Base-by-base conservation (phyloP, 2,329 filamentous ascomycete genomes). In the Fusarium robinianum region DNA sequence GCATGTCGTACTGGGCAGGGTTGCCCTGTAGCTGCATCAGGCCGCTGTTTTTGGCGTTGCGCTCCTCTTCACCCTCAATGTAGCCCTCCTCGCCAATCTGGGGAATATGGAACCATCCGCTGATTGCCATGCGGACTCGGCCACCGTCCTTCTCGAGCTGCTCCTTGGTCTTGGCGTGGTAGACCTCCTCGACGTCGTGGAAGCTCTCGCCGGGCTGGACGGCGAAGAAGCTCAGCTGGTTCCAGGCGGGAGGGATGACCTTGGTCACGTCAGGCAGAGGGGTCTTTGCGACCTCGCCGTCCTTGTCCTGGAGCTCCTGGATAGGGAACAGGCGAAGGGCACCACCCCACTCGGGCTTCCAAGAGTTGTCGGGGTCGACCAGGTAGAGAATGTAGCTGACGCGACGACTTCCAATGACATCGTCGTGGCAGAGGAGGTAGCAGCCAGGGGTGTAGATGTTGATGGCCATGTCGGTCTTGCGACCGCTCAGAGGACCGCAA, bases 181-280 rank as follows among this genome's bases (percentile, higher is more conserved):
- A 97, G 5, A 99, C 94, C 71, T 99, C 94, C 72, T 97, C 92
- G 41, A 99, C 94, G 67, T 99, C 94, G 70, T 99, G 94, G 70
- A 97, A 99, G 67, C 92, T 97, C 77, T 96, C 85, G n/a, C 94
- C 94, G 1, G 94, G 94, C 72, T 96, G 90, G 6, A 99, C 95
- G 12, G 91, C 90, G 68, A 99, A 99, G 79, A 99, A 99, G 60
- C 88, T 94, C 48, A 99, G 78, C 73, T 99, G 94, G 69, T 97
- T 96, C 83, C 92, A 99, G 0, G 91, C 90, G 0, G 94, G 94
- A 1, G 94, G 91, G 47, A 99, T 96, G 27, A 84, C 81, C 61
- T 95, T 86, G 58, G 78, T 83, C 61, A 83, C 84, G 58, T 96
- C 87, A 0, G 92, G 84, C 45, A 81, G 78, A 5, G 92, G 91